phyloP scores from a whole-genome alignment of 805 yeast species.

The Lipomyces anomalus region DNA sequence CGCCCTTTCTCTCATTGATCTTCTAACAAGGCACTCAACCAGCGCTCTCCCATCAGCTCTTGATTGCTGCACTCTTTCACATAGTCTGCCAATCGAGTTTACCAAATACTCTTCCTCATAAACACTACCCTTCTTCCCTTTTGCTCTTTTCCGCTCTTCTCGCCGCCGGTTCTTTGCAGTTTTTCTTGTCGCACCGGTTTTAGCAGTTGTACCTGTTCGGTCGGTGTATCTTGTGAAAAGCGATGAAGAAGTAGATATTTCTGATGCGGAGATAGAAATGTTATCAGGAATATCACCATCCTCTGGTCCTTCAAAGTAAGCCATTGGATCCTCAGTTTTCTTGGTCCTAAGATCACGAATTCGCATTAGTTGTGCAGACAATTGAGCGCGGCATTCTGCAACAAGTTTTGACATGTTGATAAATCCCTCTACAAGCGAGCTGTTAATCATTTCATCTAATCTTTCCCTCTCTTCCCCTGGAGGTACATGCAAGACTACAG shows the following conservation, averaged over 20 bases:
- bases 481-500: conserved; percentile 45
- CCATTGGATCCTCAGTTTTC: conserved; percentile 77
- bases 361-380: conserved; percentile 74
- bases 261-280: conserved; percentile 91
- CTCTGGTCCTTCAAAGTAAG: conserved; percentile 66
- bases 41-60: conserved; percentile 67
- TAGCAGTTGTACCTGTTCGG: conserved; percentile 90
- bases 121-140: conserved; percentile 96
- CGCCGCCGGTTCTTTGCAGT: conserved; percentile 90
- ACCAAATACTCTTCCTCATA: conserved; percentile 95
- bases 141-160: conserved; percentile 91
- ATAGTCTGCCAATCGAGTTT: conserved; percentile 77
- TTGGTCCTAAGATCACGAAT: conserved; percentile 78
- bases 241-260: conserved; percentile 69
- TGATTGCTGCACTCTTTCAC: conserved; percentile 73
- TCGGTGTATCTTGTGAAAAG: conserved; percentile 96
- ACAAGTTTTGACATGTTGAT: conserved; percentile 79
- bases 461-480: conserved; percentile 35
- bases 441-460: conserved; percentile 56
- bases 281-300: conserved; percentile 80
- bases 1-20: conserved; percentile 72
- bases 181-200: conserved; percentile 89
- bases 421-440: conserved; percentile 78
- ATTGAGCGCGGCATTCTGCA: conserved; percentile 89
- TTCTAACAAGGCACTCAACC: conserved; percentile 69